phyloP scores from a whole-genome alignment of 2,329 filamentous ascomycete genomes.

The Verticillium dahliae region DNA sequence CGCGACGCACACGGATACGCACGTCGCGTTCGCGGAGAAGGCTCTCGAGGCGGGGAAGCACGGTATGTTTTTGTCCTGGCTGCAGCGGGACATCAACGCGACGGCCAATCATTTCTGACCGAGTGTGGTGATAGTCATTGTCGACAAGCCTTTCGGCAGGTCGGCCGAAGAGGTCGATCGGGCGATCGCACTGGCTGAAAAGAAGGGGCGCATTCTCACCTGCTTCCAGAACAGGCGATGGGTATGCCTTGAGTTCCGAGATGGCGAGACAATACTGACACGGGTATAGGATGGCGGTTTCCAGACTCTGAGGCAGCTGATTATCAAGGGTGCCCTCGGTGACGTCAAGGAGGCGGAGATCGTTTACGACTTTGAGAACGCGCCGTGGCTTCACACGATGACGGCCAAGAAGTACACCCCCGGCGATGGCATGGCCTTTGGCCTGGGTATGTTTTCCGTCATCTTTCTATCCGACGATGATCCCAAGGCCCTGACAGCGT shows the following conservation, averaged over 20 bases:
- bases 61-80: constrained; percentile 17
- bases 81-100: too few species aligned
- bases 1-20: constrained; percentile 42
- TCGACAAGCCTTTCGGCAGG: constrained; percentile 61
- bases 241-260: neutral
- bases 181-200: constrained; percentile 40
- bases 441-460: constrained; percentile 24
- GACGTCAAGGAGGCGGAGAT: constrained; percentile 59
- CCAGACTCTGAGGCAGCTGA: constrained; percentile 49
- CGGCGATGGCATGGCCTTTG: constrained; percentile 34
- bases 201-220: constrained; percentile 37
- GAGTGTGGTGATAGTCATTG: constrained; percentile 37
- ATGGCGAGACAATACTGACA: neutral
- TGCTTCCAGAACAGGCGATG: constrained; percentile 38
- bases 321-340: constrained; percentile 47
- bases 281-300: constrained; percentile 48
- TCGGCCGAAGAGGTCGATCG: constrained; percentile 50
- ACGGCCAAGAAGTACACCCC: constrained; percentile 24
- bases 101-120: neutral
- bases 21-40: constrained; percentile 46
- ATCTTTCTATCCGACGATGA: neutral
- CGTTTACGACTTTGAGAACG: constrained; percentile 53
- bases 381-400: constrained; percentile 28
- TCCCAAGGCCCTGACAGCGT: neutral
- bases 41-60: constrained; percentile 56